phyloP scores from a whole-genome alignment of 768 basidiomycete genomes.

The Boletus rex-veris region DNA sequence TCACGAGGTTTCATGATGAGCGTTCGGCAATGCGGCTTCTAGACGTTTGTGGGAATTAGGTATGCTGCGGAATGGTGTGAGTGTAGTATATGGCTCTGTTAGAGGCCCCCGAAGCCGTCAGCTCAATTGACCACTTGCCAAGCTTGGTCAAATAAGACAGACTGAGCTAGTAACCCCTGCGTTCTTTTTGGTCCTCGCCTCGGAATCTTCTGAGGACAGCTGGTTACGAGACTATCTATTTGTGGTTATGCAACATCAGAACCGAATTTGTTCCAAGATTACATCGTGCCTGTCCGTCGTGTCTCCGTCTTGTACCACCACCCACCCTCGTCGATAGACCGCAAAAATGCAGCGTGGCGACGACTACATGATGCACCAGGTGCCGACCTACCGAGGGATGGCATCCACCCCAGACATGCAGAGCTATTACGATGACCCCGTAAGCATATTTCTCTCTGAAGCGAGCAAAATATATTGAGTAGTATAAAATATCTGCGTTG shows the following conservation, averaged over 20 bases:
- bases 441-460: slow-evolving; percentile 5
- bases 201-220: too few species aligned
- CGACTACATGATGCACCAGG: slow-evolving; percentile 28
- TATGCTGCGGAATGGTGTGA: too few species aligned
- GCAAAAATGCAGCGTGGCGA: slow-evolving; percentile 19
- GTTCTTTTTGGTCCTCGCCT: too few species aligned
- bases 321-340: not conserved
- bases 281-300: not conserved
- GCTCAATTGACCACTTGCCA: too few species aligned
- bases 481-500: slow-evolving; percentile 1
- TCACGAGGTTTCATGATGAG: too few species aligned
- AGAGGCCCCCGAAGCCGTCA: too few species aligned
- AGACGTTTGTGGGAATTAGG: too few species aligned
- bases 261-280: not conserved
- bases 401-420: slow-evolving; percentile 26
- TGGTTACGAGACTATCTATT: too few species aligned
- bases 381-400: slow-evolving; percentile 21
- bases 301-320: not conserved
- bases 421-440: slow-evolving; percentile 28
- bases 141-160: too few species aligned
- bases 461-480: not conserved
- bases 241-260: not conserved
- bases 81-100: too few species aligned
- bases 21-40: too few species aligned
- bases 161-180: too few species aligned